Evolutionary conservation across 1,284 basidiomycete species (phyloP).

Genomic region (Anthracocystis walkeri): DNA sequence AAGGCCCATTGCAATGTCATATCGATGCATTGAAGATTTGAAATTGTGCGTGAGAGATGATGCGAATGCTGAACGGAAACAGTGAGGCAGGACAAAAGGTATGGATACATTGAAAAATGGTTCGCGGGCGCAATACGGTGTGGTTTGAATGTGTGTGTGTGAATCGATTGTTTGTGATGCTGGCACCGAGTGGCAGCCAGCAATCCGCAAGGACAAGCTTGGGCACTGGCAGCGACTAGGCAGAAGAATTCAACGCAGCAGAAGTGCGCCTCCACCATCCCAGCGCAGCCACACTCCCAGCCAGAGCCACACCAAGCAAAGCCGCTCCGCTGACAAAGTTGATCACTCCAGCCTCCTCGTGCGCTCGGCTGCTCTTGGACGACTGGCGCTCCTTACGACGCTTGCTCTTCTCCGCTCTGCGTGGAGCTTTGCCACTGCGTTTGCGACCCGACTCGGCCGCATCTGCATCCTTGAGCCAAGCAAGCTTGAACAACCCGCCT

Average conservation of each 20-base stretch:
- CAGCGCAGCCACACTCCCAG: constrained; percentile 48
- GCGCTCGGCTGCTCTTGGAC: constrained; percentile 10
- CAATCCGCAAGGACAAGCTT: neutral
- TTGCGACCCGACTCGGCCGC: constrained; percentile 16
- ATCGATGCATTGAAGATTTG: neutral
- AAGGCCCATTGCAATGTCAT: neutral
- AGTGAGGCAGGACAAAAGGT: neutral
- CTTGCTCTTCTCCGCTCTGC: constrained; percentile 26
- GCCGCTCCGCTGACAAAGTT: constrained; percentile 56
- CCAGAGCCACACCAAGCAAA: constrained; percentile 47
- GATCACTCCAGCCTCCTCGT: constrained; percentile 39
- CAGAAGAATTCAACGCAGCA: constrained; percentile 37
- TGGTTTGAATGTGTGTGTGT: neutral
- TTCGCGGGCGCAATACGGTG: neutral
- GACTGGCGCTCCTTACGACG: constrained; percentile 24
- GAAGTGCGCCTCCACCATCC: constrained; percentile 54
- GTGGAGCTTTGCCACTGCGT: constrained; percentile 23
- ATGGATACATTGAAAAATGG: constrained; percentile 9
- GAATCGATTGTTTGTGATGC: neutral
- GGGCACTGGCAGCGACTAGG: constrained; percentile 1
- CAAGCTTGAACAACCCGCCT: constrained; percentile 27
- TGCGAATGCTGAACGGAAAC: constrained; percentile 16
- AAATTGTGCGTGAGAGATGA: constrained; percentile 2
- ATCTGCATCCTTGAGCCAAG: constrained; percentile 18
- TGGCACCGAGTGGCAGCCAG: neutral